Conservation (phyloP, 1,284 basidiomycete species). For the Rhodotorula glutinis region DNA sequence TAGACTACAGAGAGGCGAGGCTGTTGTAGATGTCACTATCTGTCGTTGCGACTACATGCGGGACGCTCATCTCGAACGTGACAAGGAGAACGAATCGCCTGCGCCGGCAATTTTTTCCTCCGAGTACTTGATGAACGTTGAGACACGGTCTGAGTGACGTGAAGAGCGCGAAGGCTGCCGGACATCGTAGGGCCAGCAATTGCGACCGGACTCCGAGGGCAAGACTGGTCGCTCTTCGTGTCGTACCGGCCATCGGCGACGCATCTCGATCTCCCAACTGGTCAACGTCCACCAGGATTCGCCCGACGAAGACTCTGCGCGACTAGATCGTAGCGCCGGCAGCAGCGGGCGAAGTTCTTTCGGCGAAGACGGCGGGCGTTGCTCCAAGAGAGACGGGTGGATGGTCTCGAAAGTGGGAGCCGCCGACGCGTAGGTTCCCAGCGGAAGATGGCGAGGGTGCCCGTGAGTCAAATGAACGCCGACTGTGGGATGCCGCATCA, state of each 20-base stretch:
- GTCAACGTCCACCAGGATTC: not conserved
- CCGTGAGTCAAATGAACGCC: not conserved
- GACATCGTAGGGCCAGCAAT: too few species aligned
- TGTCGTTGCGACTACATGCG: not conserved
- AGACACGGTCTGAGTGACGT: not conserved
- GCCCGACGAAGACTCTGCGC: not conserved
- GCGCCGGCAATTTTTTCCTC: not conserved
- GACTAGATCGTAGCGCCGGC: not conserved
- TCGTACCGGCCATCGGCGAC: too few species aligned
- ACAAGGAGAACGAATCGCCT: not conserved
- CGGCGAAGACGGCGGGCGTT: not conserved
- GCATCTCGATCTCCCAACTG: not conserved
- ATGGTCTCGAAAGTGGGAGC: slow-evolving; percentile 4
- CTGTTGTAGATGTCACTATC: not conserved
- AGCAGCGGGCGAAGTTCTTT: not conserved
- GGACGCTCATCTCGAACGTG: not conserved
- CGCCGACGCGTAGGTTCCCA: not conserved
- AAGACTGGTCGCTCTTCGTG: too few species aligned
- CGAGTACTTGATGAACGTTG: too few species aligned
- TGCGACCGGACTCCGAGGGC: too few species aligned
- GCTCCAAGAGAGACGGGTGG: slow-evolving; percentile 11
- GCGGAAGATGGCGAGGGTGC: not conserved
- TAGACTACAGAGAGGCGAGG: too few species aligned
- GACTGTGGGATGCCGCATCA: not conserved
- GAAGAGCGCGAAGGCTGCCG: not conserved